These are phyloP conservation scores for Crucibulum laeve DNA, from an alignment of 768 basidiomycete species.

Conservation along the genomic window DNA sequence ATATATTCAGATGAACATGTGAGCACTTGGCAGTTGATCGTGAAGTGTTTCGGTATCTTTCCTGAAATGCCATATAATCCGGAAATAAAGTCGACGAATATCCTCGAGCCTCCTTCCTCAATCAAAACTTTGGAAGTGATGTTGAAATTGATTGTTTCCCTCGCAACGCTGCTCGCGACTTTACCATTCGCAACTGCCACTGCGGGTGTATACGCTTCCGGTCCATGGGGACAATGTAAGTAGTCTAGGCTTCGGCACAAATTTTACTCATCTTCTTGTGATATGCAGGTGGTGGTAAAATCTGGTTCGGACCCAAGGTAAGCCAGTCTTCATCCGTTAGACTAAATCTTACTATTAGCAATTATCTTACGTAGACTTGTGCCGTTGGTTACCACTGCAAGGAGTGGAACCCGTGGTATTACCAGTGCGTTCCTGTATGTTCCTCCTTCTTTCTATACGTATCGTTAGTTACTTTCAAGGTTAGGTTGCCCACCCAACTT, in stretches of 20 bases:
- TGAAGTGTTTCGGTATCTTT: too few species aligned
- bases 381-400: slow-evolving; percentile 33
- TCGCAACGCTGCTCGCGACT: slow-evolving; percentile 19
- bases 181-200: slow-evolving; percentile 18
- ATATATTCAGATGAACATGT: too few species aligned
- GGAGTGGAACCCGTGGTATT: slow-evolving; percentile 33
- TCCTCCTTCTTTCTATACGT: neutral
- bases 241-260: slow-evolving; percentile 6
- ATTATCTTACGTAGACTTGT: slow-evolving; percentile 27
- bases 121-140: too few species aligned
- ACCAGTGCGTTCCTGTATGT: slow-evolving; percentile 34
- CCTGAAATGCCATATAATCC: too few species aligned
- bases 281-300: slow-evolving; percentile 18
- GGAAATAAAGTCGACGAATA: too few species aligned
- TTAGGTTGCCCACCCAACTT: neutral
- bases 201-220: too few species aligned
- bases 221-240: slow-evolving; percentile 33
- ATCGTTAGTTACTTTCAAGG: too few species aligned
- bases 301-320: slow-evolving; percentile 27
- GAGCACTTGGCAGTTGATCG: too few species aligned
- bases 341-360: neutral
- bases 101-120: too few species aligned
- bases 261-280: too few species aligned
- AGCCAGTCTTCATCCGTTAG: neutral
- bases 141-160: slow-evolving; percentile 18